Base-by-base conservation (phyloP, 192 early-diverging fungal species). In the Rhizophagus sp. region DNA sequence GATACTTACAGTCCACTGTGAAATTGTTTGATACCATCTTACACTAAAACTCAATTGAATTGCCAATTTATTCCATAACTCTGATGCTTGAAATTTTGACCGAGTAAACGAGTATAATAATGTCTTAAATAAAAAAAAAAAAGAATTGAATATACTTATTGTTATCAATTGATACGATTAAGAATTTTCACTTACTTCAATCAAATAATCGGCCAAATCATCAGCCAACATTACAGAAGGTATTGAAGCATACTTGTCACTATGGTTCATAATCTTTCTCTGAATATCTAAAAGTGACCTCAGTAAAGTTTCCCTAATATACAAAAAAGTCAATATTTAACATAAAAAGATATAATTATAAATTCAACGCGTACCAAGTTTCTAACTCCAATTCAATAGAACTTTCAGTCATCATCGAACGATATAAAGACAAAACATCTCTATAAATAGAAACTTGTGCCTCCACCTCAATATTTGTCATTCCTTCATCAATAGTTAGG, bases 371-470 rank as follows among this genome's bases (percentile, higher is more conserved):
- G 22, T 57, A 87, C 90, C 90, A 91, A 17, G 83, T 90, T 69
- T 88, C 83, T 30, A 70, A 67, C 47, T 91, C 88, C 79, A 91
- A 80, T 47, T 88, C 87, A 33, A 91, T 88, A 13, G 85, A 85
- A 27, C 87, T 78, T 25, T 82, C 81, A 0, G 88, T 81, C 3
- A 93, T 64, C 30, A 92, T 87, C 1, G 90, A 86, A 63, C 94
- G 87, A 81, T 89, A 94, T 3, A 94, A 83, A 36, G 89, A 85
- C 12, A 95, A 77, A 17, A 91, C 88, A 80, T 96, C 92, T 66
- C 89, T 89, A 83, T 92, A 95, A 19, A 92, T 83, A 27, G 82
- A 78, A 13, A 83, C 84, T 30, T 88, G 68, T 0, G 87, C 84
- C 24, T 90, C 89, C 75, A 81, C 74, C 39, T 88, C 90, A 12